A percentile compares a stretch with the other conserved stretches of the same genome.
phyloP scores from a whole-genome alignment of 1,284 basidiomycete genomes.

The Grifola frondosa region DNA sequence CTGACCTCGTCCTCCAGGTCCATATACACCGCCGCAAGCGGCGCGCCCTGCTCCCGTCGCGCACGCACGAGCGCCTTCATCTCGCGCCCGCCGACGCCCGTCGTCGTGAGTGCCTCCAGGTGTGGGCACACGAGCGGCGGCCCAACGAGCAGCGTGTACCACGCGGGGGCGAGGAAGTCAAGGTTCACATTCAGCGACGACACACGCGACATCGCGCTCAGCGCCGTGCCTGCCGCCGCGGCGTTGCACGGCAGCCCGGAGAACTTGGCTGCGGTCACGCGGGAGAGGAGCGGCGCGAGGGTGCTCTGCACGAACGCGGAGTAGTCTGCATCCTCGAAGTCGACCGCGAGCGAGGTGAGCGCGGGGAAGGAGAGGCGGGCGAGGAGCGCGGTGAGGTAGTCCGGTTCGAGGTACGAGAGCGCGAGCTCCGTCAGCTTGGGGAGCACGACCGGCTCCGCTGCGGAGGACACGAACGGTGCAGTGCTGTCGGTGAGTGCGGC shows the following conservation, averaged over 20 bases:
- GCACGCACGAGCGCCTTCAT: slow-evolving; percentile 45
- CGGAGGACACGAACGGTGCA: slow-evolving; percentile 1
- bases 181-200: slow-evolving; percentile 50
- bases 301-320: slow-evolving; percentile 27
- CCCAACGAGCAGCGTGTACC: slow-evolving; percentile 39
- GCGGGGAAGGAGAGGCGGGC: slow-evolving; percentile 45
- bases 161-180: slow-evolving; percentile 30
- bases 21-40: slow-evolving; percentile 47
- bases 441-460: slow-evolving; percentile 27
- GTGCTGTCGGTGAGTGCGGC: slow-evolving; percentile 12
- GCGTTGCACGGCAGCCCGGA: slow-evolving; percentile 45
- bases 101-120: slow-evolving; percentile 45
- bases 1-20: slow-evolving; percentile 22
- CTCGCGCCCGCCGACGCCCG: slow-evolving; percentile 38
- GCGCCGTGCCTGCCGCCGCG: slow-evolving; percentile 37
- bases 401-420: slow-evolving; percentile 52
- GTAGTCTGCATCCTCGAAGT: slow-evolving; percentile 50
- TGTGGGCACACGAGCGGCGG: slow-evolving; percentile 32
- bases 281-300: slow-evolving; percentile 29
- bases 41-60: slow-evolving; percentile 41
- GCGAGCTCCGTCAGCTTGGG: slow-evolving; percentile 44
- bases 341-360: slow-evolving; percentile 45
- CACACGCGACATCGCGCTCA: slow-evolving; percentile 34
- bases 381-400: slow-evolving; percentile 43
- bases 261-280: slow-evolving; percentile 43